A percentile compares a stretch with the other conserved stretches of the same genome.
These are phyloP conservation scores for Farysia itapuensis DNA, from an alignment of 1,284 basidiomycete species.

Conservation along the genomic window DNA sequence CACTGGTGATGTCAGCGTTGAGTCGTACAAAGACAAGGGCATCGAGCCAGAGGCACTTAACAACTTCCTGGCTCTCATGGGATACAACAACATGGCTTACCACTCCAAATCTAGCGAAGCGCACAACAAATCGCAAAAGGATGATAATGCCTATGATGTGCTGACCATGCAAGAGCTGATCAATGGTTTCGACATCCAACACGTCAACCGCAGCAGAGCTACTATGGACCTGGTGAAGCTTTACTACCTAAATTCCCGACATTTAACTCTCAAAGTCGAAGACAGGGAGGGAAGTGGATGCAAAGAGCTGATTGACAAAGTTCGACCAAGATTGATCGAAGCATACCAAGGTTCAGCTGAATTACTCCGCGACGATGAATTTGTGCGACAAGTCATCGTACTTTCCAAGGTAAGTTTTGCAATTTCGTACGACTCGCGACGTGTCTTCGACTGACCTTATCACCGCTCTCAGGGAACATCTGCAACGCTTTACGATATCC, in stretches of 20 bases:
- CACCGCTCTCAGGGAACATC: constrained; percentile 9
- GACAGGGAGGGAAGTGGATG: constrained; percentile 8
- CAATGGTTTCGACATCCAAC: constrained; percentile 31
- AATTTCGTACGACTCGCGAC: neutral
- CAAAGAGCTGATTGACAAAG: constrained; percentile 13
- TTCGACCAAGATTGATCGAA: constrained; percentile 1
- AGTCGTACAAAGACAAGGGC: constrained; percentile 79
- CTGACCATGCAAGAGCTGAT: constrained; percentile 46
- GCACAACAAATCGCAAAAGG: neutral
- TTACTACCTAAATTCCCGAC: constrained; percentile 48
- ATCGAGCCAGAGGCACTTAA: constrained; percentile 87
- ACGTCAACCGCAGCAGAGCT: constrained; percentile 51
- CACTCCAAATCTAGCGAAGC: neutral
- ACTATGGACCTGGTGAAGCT: constrained; percentile 48
- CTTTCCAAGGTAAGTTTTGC: too few relatives aligned
- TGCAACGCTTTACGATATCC: constrained; percentile 18
- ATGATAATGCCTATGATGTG: constrained; percentile 30
- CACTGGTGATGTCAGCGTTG: constrained; percentile 81
- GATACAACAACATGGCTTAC: constrained; percentile 69
- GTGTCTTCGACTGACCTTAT: neutral
- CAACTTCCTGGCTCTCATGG: constrained; percentile 90
- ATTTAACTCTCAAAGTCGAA: constrained; percentile 40
- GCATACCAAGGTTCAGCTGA: too few relatives aligned
- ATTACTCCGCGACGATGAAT: too few relatives aligned
- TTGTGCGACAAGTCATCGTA: too few relatives aligned